Evolutionary conservation across 2,329 filamentous ascomycete genomes (phyloP), one percentile per base, ranked within the genome.

Genomic region (Sporothrix luriei): DNA sequence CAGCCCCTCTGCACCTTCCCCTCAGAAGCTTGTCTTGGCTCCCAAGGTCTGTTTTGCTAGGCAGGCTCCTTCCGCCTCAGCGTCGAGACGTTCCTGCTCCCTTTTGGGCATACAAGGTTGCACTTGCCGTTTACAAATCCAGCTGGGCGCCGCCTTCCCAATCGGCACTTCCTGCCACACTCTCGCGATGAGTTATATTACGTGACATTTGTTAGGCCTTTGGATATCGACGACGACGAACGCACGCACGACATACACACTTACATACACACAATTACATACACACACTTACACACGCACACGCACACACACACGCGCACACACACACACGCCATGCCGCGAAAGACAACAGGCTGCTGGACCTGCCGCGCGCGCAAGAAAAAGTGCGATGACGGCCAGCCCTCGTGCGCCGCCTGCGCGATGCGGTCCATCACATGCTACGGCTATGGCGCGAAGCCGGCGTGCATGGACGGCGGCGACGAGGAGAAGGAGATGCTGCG

Each of bases 301-400:
- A 38, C n/a, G n/a, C 55, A 38, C 55, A 40, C 40, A 16, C 40
- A 43, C 40, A 59, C 33, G 24, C 29, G 14, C 19, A 59, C 46
- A 38, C 52, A 33, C 52, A 4, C 24, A 14, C 14, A 24, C 52
- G 21, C 62, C 19, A 68, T 71, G 69, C 69, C 70, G 10, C 61
- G 70, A 26, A 71, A 54, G 29, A 71, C 67, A 24, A 71, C 70
- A 5, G 70, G 67, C 62, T 71, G 70, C 62, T 71, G 68, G 67
- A 71, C 67, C 1, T 71, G 70, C 48, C 70, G 70, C 46, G 68
- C 68, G 26, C 70, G 70, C 67, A 71, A 71, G 48, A 71, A 71
- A 51, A 71, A 71, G 54, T 71, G 70, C 48, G 70, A 71, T 57
- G 70, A 69, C 26, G 62, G 38, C 21, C 67, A 48, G 24, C 68